Conservation (phyloP, 2,329 filamentous ascomycete genomes). For the Lecanosticta acicola region DNA sequence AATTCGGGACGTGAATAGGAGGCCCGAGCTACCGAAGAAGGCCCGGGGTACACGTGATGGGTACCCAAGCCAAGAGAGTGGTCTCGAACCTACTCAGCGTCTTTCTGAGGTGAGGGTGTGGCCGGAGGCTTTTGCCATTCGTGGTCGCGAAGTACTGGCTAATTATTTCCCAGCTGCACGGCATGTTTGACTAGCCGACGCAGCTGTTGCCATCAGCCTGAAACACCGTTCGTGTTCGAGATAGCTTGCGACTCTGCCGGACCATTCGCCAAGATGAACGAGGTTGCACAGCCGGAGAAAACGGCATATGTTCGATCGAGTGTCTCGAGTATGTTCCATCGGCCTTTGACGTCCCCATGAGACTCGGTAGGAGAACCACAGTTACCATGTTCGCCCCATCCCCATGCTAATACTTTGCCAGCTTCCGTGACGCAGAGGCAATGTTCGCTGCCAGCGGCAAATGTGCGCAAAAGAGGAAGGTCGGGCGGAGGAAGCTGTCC, state of each 20-base stretch:
- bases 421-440: slow-evolving; percentile 62
- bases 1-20: slow-evolving; percentile 37
- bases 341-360: slow-evolving; percentile 61
- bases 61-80: slow-evolving; percentile 12
- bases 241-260: background rate
- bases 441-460: slow-evolving; percentile 90
- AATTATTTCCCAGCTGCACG: slow-evolving; percentile 30
- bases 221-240: too few species aligned
- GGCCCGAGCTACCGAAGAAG: slow-evolving; percentile 18
- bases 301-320: slow-evolving; percentile 54
- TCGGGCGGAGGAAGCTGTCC: slow-evolving; percentile 66
- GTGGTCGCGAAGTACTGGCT: background rate
- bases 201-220: too few species aligned
- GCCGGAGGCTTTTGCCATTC: background rate
- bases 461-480: slow-evolving; percentile 53
- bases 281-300: slow-evolving; percentile 86
- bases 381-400: slow-evolving; percentile 97
- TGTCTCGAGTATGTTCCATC: slow-evolving; percentile 60
- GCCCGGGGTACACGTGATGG: slow-evolving; percentile 9
- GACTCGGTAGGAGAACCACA: slow-evolving; percentile 65
- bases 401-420: slow-evolving; percentile 74
- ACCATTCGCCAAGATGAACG: slow-evolving; percentile 59
- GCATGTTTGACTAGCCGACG: slow-evolving; percentile 34
- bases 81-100: slow-evolving; percentile 67
- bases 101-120: slow-evolving; percentile 59